Base-by-base conservation (phyloP, 768 basidiomycete genomes). In the Pulveroboletus sp. region DNA sequence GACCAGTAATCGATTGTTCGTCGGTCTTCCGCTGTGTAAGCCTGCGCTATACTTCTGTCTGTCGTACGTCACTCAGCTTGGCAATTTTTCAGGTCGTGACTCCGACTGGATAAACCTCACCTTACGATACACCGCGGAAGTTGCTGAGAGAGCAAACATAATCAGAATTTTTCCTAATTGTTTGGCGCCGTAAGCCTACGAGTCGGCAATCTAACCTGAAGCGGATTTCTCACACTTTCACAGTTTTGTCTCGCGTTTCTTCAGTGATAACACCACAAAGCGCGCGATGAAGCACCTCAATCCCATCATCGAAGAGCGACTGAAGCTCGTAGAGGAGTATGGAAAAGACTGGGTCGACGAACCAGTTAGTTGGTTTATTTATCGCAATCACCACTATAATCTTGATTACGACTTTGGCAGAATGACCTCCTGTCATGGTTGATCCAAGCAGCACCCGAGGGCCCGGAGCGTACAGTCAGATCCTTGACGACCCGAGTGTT, bases 1-100 rank as follows among this genome's bases (percentile, higher is more conserved):
- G 32, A 62, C 67, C 3, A 73, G 65, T 46, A 78, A 75, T 52
- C 71, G 80, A 12, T 46, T 74, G 4, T 76, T 81, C 48, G 73
- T 80, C 16, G 80, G 78, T 0, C 59, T 70, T 29, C 76, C 77
- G 7, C 40, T 75, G 7, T 79, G 78, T 76, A 39, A 17, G 43
- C 35, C 23, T 23, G 17, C 16, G 8, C 25, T 32, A 20, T 23
- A 11, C 21, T 24, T 46, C 35, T 11, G 33, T 14, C 17, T 36
- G 25, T 2, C n/a, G 6, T 21, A 33, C 43, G 40, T 17, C 19
- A 20, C 25, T 47, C 46, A n/a, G 16, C 25, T 33, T 37, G 31
- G 41, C 9, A 13, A 40, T 43, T 27, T 43, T 27, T 25, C 27
- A 50, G 49, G 49, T 55, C 68, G 73, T 12, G 56, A 75, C 42